Evolutionary conservation across 768 basidiomycete genomes (phyloP).

Genomic region (Suillus bovinus): DNA sequence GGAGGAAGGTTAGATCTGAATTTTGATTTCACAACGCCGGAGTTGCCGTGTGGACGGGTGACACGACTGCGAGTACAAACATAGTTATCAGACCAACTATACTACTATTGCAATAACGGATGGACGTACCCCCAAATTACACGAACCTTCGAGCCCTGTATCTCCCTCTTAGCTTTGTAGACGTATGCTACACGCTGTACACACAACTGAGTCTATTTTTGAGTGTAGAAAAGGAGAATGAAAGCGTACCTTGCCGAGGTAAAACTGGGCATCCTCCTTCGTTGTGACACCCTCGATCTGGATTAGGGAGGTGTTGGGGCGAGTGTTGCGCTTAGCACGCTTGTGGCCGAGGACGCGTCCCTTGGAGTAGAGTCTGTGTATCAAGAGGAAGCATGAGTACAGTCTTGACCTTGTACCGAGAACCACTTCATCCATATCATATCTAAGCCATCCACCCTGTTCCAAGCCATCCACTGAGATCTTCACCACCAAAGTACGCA

Average conservation of each 20-base stretch:
- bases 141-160: slow-evolving; percentile 92
- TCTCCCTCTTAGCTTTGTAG: slow-evolving; percentile 94
- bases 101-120: not conserved
- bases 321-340: slow-evolving; percentile 95
- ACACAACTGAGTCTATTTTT: slow-evolving; percentile 6
- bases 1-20: slow-evolving; percentile 95
- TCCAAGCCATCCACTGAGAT: slow-evolving; percentile 19
- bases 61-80: slow-evolving; percentile 58
- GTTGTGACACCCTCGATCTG: slow-evolving; percentile 96
- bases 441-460: slow-evolving; percentile 13
- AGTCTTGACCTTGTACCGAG: slow-evolving; percentile 9
- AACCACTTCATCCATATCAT: slow-evolving; percentile 6
- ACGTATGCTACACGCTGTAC: slow-evolving; percentile 92
- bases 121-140: slow-evolving; percentile 95
- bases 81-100: not conserved
- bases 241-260: slow-evolving; percentile 90
- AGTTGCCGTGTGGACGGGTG: slow-evolving; percentile 91
- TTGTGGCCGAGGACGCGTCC: slow-evolving; percentile 98
- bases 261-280: slow-evolving; percentile 95
- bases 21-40: slow-evolving; percentile 96
- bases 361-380: slow-evolving; percentile 85
- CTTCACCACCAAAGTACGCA: not conserved
- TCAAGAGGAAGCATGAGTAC: slow-evolving; percentile 9
- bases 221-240: not conserved
- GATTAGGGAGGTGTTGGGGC: slow-evolving; percentile 93